These are phyloP conservation scores for Neonectria coccinea DNA, from an alignment of 2,329 filamentous ascomycete species.

Conservation along the genomic window DNA sequence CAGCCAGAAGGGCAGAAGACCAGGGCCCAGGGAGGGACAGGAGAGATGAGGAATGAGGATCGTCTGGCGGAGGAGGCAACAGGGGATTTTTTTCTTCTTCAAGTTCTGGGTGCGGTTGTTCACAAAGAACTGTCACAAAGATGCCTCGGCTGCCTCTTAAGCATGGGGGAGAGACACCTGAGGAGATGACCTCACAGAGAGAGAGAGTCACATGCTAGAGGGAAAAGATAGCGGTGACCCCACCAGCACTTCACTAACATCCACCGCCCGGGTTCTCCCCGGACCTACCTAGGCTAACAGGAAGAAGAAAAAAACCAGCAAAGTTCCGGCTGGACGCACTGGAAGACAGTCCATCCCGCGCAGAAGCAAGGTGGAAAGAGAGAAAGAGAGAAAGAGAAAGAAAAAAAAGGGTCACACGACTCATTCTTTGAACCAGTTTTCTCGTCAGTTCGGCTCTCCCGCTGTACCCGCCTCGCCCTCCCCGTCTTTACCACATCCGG, in stretches of 20 bases:
- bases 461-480: too few species aligned
- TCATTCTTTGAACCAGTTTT: conserved; percentile 20
- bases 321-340: conserved; percentile 5
- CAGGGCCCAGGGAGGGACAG: background rate
- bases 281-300: conserved; percentile 7
- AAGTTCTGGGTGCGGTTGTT: background rate
- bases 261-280: conserved; percentile 22
- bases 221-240: conserved; percentile 17
- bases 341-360: conserved; percentile 13
- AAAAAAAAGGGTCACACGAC: conserved; percentile 41
- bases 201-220: conserved; percentile 20
- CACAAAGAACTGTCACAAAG: conserved; percentile 3
- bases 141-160: conserved; percentile 15
- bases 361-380: conserved; percentile 28
- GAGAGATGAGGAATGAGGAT: background rate
- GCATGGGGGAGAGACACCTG: background rate
- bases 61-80: background rate
- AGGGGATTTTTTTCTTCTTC: background rate
- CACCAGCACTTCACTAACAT: background rate
- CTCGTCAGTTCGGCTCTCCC: conserved; percentile 4
- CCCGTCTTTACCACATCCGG: background rate
- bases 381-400: conserved; percentile 12
- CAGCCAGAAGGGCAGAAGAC: background rate
- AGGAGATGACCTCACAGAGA: background rate
- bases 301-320: conserved; percentile 15